Conservation (phyloP, 2,329 filamentous ascomycete genomes). For the Aureobasidium sp. region DNA sequence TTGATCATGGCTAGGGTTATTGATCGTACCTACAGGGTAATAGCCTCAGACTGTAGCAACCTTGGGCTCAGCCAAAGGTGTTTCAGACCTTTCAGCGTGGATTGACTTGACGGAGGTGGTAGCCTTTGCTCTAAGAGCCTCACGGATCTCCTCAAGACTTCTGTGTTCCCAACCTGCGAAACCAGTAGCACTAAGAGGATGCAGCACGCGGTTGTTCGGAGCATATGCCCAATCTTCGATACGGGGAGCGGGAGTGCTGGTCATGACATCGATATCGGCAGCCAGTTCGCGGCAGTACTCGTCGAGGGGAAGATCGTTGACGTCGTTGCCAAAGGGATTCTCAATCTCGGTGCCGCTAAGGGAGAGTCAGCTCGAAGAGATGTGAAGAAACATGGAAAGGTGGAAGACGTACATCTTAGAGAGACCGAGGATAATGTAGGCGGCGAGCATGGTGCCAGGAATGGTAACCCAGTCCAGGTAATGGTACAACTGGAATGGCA, state of each 20-base stretch:
- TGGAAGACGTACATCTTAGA: slow-evolving; percentile 24
- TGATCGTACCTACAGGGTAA: not conserved
- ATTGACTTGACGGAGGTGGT: slow-evolving; percentile 21
- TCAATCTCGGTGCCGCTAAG: slow-evolving; percentile 71
- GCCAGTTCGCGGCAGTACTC: slow-evolving; percentile 67
- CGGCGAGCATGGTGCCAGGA: slow-evolving; percentile 57
- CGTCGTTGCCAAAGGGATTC: slow-evolving; percentile 75
- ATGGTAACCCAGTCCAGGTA: slow-evolving; percentile 65
- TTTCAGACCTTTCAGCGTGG: slow-evolving; percentile 18
- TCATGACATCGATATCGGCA: slow-evolving; percentile 65
- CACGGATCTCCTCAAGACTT: slow-evolving; percentile 33
- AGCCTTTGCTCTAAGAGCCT: slow-evolving; percentile 34
- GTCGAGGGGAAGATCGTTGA: slow-evolving; percentile 73
- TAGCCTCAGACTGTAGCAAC: not conserved
- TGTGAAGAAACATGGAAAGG: not conserved
- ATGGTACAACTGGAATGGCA: slow-evolving; percentile 69
- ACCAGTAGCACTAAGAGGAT: slow-evolving; percentile 41
- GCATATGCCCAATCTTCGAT: slow-evolving; percentile 43
- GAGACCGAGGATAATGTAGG: slow-evolving; percentile 77
- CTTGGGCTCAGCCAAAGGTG: slow-evolving; percentile 7
- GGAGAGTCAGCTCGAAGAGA: slow-evolving; percentile 21
- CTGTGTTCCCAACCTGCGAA: slow-evolving; percentile 29
- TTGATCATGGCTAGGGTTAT: not conserved
- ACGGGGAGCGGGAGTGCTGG: slow-evolving; percentile 46
- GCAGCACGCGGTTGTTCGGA: slow-evolving; percentile 45